Evolutionary conservation across 768 basidiomycete genomes (phyloP).

Genomic region (Chalciporus pseudorubinellus): DNA sequence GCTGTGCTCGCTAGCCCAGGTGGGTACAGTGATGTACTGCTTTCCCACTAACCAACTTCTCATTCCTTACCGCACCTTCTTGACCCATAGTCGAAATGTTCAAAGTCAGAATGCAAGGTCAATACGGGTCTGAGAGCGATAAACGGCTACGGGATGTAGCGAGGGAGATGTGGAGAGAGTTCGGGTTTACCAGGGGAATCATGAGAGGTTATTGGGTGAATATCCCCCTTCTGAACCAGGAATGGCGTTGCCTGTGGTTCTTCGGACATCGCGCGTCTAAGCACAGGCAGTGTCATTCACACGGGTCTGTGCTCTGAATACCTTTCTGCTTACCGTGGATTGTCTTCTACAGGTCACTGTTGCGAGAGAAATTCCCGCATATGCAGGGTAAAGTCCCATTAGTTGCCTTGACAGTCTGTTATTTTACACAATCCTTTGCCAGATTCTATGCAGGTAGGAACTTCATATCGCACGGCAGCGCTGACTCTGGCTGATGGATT

Average conservation of each 20-base stretch:
- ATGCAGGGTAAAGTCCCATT: constrained; percentile 60
- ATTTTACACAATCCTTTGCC: neutral
- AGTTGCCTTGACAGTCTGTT: neutral
- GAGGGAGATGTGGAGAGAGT: constrained; percentile 81
- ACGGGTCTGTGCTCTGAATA: neutral
- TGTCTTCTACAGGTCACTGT: constrained; percentile 71
- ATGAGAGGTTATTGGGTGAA: constrained; percentile 97
- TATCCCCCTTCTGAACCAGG: constrained; percentile 10
- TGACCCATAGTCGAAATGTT: constrained; percentile 83
- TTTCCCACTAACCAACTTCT: neutral
- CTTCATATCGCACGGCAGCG: neutral
- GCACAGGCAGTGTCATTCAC: neutral
- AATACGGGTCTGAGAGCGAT: constrained; percentile 81
- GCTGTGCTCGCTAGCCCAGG: constrained; percentile 90
- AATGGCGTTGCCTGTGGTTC: too few species aligned
- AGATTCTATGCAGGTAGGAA: constrained; percentile 67
- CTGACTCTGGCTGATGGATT: neutral
- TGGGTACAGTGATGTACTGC: constrained; percentile 25
- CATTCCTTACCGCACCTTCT: neutral
- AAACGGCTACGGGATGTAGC: constrained; percentile 71
- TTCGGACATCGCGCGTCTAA: too few species aligned
- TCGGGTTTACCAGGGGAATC: constrained; percentile 83
- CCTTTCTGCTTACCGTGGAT: constrained; percentile 1
- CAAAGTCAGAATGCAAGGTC: constrained; percentile 97
- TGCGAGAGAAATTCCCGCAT: constrained; percentile 92